Evolutionary conservation across 768 basidiomycete species (phyloP), one percentile per base, ranked within the genome.

Genomic region (Exidia glandulosa): DNA sequence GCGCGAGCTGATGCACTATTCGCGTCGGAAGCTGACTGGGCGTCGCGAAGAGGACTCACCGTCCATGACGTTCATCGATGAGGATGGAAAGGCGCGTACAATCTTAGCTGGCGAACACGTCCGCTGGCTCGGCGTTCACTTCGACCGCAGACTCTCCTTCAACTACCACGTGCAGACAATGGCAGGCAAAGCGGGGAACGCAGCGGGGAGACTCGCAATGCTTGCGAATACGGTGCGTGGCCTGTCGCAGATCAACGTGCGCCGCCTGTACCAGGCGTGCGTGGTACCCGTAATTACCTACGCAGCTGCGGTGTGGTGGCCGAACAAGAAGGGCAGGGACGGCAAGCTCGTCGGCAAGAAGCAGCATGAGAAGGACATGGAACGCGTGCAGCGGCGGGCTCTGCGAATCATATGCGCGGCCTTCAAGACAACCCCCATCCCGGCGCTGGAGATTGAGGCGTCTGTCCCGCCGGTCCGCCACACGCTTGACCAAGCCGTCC

Each of bases 241-340:
- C 0, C 67, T 76, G 0, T 66, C 66, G 5, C 74, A 71, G 19
- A 13, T 32, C 1, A 67, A 74, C 60, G 37, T 72, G 0, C 52
- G 68, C 7, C 65, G 36, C 3, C 65, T 76, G 2, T 74, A 73
- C 66, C 41, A 57, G 0, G 60, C 67, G 1, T 72, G 69, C 31
- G 64, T 76, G 3, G 47, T 71, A 0, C 72, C 75, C 0, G 67
- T 72, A 7, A 63, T 74, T 33, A 67, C 72, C 5, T 73, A 76
- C 60, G 73, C 71, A 0, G 63, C 65, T 60, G 68, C 70, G 9
- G 65, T 63, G 1, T 76, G 73, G 72, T 73, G 71, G 70, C 67
- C 63, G 1, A 48, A 48, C 47, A 48, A 48, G 47, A 48, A 48
- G 23, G 47, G 25, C 14, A 7, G n/a, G 23, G 34, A 16, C 16